Base-by-base conservation (phyloP, 352 stramenopile species). In the Globisporangium iwayamae region DNA sequence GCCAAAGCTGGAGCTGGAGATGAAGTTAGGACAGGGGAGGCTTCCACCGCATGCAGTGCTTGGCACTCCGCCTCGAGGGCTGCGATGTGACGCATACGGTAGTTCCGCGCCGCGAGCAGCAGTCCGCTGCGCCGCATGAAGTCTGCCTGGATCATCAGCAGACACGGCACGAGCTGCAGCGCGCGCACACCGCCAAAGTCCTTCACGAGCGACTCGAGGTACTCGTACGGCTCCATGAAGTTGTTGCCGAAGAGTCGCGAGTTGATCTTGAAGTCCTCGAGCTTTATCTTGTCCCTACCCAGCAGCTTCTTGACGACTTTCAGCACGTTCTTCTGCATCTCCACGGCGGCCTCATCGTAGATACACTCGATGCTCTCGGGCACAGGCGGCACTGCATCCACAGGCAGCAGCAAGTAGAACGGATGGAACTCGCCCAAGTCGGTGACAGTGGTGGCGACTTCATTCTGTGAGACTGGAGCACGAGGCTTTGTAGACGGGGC, bases 191-290 rank as follows among this genome's bases (percentile, higher is more conserved):
- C 61, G 22, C 78, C 71, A n/a, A 94, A 69, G n/a, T 85, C 74
- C 14, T 79, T 75, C 22, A 85, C 75, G 14, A 92, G 68, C n/a
- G 68, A 75, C n/a, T 90, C 73, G 41, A 91, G 22, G 53, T 90
- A 94, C 53, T 87, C 81, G 45, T 73, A 57, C 0, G 79, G 60
- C 46, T 92, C 85, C 83, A 94, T 90, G 47, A 91, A 92, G 62
- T 87, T 81, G 70, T 87, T 92, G 38, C 85, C 85, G 67, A 78
- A 90, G 10, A 94, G 70, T 0, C 80, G 78, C 36, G 83, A 81
- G 51, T 91, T 94, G 53, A 87, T 85, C 74, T 92, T 94, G 64
- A 94, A 94, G 36, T 92, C 85, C 58, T 91, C 78, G 25, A 89
- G 58, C 43, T 75, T 75, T 10, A 59, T 32, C 34, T 83, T 87